Conservation (phyloP, 441 rosid species). For the Manihot esculenta region DNA sequence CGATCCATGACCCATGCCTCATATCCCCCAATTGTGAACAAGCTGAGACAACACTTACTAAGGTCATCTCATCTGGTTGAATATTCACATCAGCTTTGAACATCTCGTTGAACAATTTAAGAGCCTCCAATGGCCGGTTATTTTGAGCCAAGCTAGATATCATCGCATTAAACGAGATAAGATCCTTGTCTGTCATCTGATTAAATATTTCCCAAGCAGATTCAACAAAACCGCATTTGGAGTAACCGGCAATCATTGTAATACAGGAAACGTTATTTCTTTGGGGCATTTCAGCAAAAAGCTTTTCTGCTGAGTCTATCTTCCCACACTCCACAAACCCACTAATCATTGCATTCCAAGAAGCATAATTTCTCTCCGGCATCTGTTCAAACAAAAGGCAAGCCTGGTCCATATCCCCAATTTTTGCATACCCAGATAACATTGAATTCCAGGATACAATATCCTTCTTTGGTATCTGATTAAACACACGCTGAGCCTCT, state of each 20-base stretch:
- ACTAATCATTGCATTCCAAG: conserved; percentile 27
- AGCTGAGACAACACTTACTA: conserved; percentile 24
- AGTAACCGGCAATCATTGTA: conserved; percentile 50
- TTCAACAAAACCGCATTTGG: conserved; percentile 46
- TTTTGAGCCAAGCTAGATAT: conserved; percentile 41
- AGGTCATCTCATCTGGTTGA: conserved; percentile 24
- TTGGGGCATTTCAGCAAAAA: conserved; percentile 42
- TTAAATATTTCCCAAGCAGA: conserved; percentile 43
- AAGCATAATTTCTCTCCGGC: conserved; percentile 24
- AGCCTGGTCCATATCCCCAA: conserved; percentile 21
- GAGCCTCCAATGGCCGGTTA: conserved; percentile 22
- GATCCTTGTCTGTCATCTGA: conserved; percentile 35
- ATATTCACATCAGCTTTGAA: conserved; percentile 3
- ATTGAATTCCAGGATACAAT: conserved; percentile 23
- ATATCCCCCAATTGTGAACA: conserved; percentile 23
- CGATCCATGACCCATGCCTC: conserved; percentile 27
- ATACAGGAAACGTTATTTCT: conserved; percentile 43
- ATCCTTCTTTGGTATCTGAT: conserved; percentile 23
- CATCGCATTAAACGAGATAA: conserved; percentile 45
- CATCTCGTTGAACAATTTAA: conserved; percentile 24
- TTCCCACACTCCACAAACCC: conserved; percentile 38
- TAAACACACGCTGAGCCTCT: conserved; percentile 18
- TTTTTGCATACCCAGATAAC: conserved; percentile 30
- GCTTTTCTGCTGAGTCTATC: conserved; percentile 32
- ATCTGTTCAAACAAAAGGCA: conserved; percentile 20